These are phyloP conservation scores for Nemania sp. DNA, from an alignment of 2,329 filamentous ascomycete species.

Conservation along the genomic window DNA sequence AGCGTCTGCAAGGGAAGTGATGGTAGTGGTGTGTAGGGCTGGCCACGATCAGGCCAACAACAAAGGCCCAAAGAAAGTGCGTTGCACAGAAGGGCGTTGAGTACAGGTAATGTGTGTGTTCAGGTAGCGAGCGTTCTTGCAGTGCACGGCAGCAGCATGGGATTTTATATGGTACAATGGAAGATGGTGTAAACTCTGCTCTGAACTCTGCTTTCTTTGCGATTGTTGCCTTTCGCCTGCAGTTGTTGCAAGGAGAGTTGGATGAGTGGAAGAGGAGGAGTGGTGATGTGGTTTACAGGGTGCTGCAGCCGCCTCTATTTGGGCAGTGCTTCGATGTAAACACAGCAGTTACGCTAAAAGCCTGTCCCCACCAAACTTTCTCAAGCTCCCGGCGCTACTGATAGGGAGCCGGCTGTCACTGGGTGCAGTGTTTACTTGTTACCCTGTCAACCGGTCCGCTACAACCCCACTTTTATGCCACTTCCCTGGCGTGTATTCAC, in stretches of 20 bases:
- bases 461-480: conserved; percentile 16
- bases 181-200: neutral
- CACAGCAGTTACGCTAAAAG: conserved; percentile 29
- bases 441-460: conserved; percentile 21
- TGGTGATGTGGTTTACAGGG: conserved; percentile 15
- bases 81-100: conserved; percentile 16
- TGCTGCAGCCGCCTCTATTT: conserved; percentile 31
- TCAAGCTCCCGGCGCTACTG: conserved; percentile 29
- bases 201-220: conserved; percentile 1
- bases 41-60: conserved; percentile 12
- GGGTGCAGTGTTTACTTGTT: conserved; percentile 9
- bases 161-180: conserved; percentile 14
- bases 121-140: conserved; percentile 1
- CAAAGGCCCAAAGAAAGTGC: conserved; percentile 1
- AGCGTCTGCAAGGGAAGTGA: neutral
- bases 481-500: neutral
- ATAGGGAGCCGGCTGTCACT: conserved; percentile 1
- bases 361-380: conserved; percentile 12
- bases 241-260: conserved; percentile 9
- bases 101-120: too few relatives aligned
- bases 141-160: conserved; percentile 13
- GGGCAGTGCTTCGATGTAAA: conserved; percentile 30
- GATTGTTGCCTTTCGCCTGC: conserved; percentile 4
- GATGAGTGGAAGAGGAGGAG: conserved; percentile 15
- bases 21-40: neutral